phyloP scores from a whole-genome alignment of 106 monocot genomes.

The Agapanthus africanus region DNA sequence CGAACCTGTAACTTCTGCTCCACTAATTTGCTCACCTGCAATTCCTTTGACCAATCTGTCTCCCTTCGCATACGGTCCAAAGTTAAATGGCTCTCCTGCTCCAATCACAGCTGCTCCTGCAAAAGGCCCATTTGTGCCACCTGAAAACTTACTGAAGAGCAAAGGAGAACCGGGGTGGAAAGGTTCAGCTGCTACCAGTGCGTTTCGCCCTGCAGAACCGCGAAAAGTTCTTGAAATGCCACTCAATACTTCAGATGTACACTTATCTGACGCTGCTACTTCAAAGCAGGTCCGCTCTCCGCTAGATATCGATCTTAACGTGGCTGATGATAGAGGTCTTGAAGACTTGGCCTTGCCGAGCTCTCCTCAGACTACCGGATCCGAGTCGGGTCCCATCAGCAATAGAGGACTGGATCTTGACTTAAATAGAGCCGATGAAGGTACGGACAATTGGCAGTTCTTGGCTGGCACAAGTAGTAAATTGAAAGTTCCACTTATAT shows the following conservation, averaged over 20 bases:
- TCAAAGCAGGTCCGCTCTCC: constrained; percentile 42
- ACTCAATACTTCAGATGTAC: constrained; percentile 34
- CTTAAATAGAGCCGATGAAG: constrained; percentile 69
- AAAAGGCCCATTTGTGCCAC: constrained; percentile 81
- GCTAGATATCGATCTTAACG: constrained; percentile 78
- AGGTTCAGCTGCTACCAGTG: constrained; percentile 95
- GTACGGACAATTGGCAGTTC: constrained; percentile 38
- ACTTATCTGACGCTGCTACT: constrained; percentile 20
- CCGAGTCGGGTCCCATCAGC: constrained; percentile 25
- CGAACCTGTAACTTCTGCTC: constrained; percentile 22
- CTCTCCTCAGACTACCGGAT: constrained; percentile 43
- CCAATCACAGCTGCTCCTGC: constrained; percentile 62
- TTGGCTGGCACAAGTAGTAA: constrained; percentile 22
- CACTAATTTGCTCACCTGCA: constrained; percentile 25
- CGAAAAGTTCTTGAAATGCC: constrained; percentile 70
- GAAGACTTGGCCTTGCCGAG: constrained; percentile 49
- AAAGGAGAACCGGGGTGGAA: constrained; percentile 80
- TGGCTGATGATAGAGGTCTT: constrained; percentile 50
- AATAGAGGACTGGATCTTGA: constrained; percentile 74
- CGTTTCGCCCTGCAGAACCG: constrained; percentile 89
- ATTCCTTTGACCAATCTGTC: constrained; percentile 22
- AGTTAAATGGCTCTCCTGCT: constrained; percentile 28
- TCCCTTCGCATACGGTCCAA: constrained; percentile 14
- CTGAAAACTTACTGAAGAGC: constrained; percentile 43
- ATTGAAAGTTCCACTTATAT: constrained; percentile 40